These are phyloP conservation scores for Torrubiellomyces zombiae DNA, from an alignment of 2,329 filamentous ascomycete genomes.

Conservation along the genomic window DNA sequence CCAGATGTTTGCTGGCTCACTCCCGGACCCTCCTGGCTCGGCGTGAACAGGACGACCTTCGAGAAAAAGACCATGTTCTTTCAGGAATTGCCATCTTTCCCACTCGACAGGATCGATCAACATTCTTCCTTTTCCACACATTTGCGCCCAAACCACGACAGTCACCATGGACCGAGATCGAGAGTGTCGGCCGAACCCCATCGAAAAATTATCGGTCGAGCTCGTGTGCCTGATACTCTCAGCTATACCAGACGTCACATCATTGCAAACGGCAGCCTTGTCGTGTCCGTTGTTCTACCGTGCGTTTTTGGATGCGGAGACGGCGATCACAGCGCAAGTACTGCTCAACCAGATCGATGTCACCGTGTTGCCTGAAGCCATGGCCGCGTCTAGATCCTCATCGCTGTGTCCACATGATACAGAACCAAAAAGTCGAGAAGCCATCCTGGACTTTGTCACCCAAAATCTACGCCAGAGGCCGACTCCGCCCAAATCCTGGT, in stretches of 20 bases:
- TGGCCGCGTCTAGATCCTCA: conserved; percentile 1
- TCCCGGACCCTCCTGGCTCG: too few relatives aligned
- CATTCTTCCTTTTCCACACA: too few relatives aligned
- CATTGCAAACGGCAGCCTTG: neutral
- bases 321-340: conserved; percentile 1
- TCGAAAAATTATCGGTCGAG: neutral
- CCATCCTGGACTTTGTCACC: neutral
- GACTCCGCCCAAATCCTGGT: neutral
- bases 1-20: too few relatives aligned
- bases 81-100: too few relatives aligned
- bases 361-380: conserved; percentile 2
- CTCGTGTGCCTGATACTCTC: neutral
- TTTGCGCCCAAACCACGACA: too few relatives aligned
- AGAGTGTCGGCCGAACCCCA: neutral
- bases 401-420: neutral
- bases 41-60: too few relatives aligned
- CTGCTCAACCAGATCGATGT: conserved; percentile 1
- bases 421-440: neutral
- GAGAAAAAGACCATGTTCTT: too few relatives aligned
- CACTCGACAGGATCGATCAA: too few relatives aligned
- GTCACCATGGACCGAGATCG: too few relatives aligned
- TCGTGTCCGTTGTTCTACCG: neutral
- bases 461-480: neutral
- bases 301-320: neutral
- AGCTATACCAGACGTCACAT: neutral